Conservation (phyloP, 176 grass and related monocot species). For the Cenchrus fungigraminus region DNA sequence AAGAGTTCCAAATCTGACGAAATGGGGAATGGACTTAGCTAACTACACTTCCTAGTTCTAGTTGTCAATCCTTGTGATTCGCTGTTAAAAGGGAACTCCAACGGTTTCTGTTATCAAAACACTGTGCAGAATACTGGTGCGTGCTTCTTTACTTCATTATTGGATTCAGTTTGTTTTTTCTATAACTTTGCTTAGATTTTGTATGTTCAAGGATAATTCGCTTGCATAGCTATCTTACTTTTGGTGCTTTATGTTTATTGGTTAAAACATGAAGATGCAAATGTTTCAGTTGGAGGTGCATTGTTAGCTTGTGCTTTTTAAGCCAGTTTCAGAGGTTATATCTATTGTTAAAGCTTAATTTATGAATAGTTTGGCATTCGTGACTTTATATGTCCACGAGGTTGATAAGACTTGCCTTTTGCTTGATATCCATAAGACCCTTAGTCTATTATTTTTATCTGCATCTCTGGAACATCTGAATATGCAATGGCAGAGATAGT, state of each 20-base stretch:
- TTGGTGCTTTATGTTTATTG: not conserved
- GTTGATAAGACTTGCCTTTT: conserved; percentile 9
- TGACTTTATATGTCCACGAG: not conserved
- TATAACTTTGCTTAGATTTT: not conserved
- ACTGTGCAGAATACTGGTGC: conserved; percentile 27
- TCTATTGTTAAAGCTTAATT: not conserved
- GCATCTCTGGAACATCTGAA: not conserved
- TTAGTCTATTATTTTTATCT: conserved; percentile 29
- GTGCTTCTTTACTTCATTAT: conserved; percentile 26
- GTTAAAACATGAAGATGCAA: not conserved
- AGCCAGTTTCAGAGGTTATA: conserved; percentile 13
- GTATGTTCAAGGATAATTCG: not conserved
- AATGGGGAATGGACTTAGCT: conserved; percentile 52
- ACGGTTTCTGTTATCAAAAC: conserved; percentile 31
- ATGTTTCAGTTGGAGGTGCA: conserved; percentile 19
- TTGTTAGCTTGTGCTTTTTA: conserved; percentile 1
- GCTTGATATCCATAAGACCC: not conserved
- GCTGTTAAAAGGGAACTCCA: conserved; percentile 18
- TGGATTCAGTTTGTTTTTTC: not conserved
- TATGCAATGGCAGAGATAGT: conserved; percentile 9
- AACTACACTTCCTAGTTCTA: conserved; percentile 30
- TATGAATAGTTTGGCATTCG: not conserved
- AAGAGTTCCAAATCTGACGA: conserved; percentile 70
- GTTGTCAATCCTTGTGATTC: conserved; percentile 34
- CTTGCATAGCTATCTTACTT: not conserved